phyloP scores from a whole-genome alignment of 2,329 filamentous ascomycete genomes.

The Phialocephala sp. region DNA sequence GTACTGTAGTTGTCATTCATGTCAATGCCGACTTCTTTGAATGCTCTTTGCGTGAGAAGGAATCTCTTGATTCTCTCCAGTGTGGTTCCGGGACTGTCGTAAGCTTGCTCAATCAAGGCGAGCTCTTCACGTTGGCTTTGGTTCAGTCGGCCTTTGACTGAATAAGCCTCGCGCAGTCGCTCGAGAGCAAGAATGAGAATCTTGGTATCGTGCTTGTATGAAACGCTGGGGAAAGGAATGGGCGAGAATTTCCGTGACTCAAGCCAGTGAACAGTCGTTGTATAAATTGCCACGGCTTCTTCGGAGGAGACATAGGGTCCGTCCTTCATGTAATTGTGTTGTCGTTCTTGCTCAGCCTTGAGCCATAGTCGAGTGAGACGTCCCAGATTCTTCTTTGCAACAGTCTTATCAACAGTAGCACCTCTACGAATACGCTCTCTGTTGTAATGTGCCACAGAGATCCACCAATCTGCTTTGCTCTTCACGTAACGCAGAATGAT shows the following conservation, averaged over 20 bases:
- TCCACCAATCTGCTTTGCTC: slow-evolving; percentile 99
- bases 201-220: slow-evolving; percentile 99
- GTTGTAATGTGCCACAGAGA: slow-evolving; percentile 98
- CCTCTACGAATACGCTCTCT: slow-evolving; percentile 95
- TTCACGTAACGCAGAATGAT: slow-evolving; percentile 99
- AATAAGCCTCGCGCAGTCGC: slow-evolving; percentile 92
- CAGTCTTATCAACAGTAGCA: slow-evolving; percentile 98
- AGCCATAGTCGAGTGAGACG: slow-evolving; percentile 94
- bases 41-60: slow-evolving; percentile 92
- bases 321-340: slow-evolving; percentile 99
- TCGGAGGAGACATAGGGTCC: slow-evolving; percentile 98
- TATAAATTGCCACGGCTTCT: slow-evolving; percentile 98
- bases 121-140: slow-evolving; percentile 97
- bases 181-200: slow-evolving; percentile 96
- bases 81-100: slow-evolving; percentile 96
- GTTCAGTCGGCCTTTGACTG: slow-evolving; percentile 94
- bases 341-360: slow-evolving; percentile 96
- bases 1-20: slow-evolving; percentile 99
- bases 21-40: slow-evolving; percentile 99
- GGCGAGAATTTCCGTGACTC: slow-evolving; percentile 98
- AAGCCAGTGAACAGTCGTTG: slow-evolving; percentile 97
- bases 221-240: slow-evolving; percentile 97
- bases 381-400: slow-evolving; percentile 98
- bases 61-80: slow-evolving; percentile 97
- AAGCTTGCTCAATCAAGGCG: slow-evolving; percentile 96